Evolutionary conservation across 1,139 yeast genomes (phyloP).

Genomic region (Taphrina populina): DNA sequence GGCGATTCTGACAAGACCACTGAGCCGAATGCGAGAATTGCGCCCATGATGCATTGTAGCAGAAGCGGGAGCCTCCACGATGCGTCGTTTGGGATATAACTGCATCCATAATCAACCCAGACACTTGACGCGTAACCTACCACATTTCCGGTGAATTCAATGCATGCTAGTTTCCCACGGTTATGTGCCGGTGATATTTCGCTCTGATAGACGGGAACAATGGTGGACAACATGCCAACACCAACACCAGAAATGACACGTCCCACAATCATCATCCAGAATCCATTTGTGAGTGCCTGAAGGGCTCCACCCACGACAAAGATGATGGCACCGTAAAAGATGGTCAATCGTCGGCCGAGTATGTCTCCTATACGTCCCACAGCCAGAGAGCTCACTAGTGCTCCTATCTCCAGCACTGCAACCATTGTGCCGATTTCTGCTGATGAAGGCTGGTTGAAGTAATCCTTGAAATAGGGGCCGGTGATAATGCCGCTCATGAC

Average conservation of each 20-base stretch:
- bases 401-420: constrained; percentile 60
- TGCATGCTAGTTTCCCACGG: constrained; percentile 84
- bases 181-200: constrained; percentile 89
- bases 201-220: constrained; percentile 91
- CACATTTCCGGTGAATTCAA: constrained; percentile 89
- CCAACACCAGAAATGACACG: constrained; percentile 58
- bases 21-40: constrained; percentile 66
- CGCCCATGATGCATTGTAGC: constrained; percentile 74
- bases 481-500: constrained; percentile 78
- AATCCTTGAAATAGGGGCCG: constrained; percentile 67
- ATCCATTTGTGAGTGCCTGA: constrained; percentile 60
- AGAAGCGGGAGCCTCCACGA: constrained; percentile 81
- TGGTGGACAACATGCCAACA: constrained; percentile 85
- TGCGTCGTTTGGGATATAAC: constrained; percentile 56
- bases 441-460: constrained; percentile 69
- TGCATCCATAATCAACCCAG: constrained; percentile 85
- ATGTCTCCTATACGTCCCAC: constrained; percentile 78
- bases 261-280: constrained; percentile 62
- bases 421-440: constrained; percentile 75
- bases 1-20: constrained; percentile 59
- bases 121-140: constrained; percentile 82
- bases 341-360: constrained; percentile 77
- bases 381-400: constrained; percentile 64
- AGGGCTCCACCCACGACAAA: constrained; percentile 78
- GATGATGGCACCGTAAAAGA: constrained; percentile 74